Conservation (phyloP, 768 basidiomycete genomes). For the Auriscalpium microsporum region DNA sequence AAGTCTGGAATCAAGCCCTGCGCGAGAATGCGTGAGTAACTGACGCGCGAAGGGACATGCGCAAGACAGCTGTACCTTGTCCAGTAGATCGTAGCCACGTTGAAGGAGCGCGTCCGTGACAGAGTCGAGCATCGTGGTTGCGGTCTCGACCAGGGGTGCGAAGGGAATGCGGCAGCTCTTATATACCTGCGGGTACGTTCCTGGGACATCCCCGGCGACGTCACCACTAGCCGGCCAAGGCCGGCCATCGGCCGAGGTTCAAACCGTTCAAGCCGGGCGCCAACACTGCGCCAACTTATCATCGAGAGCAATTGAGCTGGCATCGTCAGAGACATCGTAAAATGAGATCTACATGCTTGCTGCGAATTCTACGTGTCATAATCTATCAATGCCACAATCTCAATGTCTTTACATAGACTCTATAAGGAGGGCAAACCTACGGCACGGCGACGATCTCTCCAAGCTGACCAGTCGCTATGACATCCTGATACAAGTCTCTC, state of each 20-base stretch:
- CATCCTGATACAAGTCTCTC: constrained; percentile 22
- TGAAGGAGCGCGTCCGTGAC: constrained; percentile 22
- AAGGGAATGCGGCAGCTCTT: neutral
- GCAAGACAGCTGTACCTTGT: constrained; percentile 19
- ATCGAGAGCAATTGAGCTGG: no score
- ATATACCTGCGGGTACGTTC: no score
- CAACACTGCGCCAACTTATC: no score
- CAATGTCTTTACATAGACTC: no score
- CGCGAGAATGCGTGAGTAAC: neutral
- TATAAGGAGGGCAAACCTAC: neutral
- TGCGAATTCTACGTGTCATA: no score
- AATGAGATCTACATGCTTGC: no score
- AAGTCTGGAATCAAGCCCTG: constrained; percentile 60
- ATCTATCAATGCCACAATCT: no score
- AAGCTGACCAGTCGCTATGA: neutral
- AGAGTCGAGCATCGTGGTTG: neutral
- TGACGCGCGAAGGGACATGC: neutral
- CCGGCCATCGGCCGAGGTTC: no score
- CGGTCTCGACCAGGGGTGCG: neutral
- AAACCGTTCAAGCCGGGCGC: no score
- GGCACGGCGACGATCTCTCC: neutral
- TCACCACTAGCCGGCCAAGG: no score
- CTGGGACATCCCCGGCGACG: no score
- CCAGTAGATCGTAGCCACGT: constrained; percentile 30
- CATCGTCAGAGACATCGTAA: no score